Evolutionary conservation across 257 asterid species (phyloP).

Genomic region (Buddleja alternifolia): DNA sequence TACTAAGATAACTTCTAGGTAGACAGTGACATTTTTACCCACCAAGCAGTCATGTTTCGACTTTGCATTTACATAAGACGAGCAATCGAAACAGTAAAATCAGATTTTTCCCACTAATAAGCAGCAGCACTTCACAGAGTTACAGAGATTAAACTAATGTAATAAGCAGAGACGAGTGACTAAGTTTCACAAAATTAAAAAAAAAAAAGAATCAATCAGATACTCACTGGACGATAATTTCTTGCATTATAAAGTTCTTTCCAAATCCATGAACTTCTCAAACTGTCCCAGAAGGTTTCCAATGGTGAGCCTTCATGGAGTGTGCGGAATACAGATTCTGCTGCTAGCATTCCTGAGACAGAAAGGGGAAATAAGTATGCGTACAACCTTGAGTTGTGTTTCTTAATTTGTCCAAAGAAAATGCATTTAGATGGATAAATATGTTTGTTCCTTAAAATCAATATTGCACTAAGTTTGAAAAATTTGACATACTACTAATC

Average conservation of each 20-base stretch:
- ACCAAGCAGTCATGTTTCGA: neutral
- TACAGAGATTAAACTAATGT: too few species aligned
- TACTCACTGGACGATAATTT: constrained; percentile 94
- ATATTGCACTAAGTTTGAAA: neutral
- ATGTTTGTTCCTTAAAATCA: constrained; percentile 21
- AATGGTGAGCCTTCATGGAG: constrained; percentile 60
- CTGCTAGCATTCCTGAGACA: constrained; percentile 84
- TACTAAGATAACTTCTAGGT: neutral
- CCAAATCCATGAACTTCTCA: constrained; percentile 92
- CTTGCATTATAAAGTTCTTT: constrained; percentile 85
- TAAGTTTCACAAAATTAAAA: neutral
- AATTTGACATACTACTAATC: neutral
- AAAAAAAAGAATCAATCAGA: neutral
- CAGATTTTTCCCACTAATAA: neutral
- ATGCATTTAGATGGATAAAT: neutral
- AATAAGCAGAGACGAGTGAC: neutral
- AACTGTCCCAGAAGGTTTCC: constrained; percentile 78
- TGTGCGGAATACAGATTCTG: constrained; percentile 75
- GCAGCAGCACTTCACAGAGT: neutral
- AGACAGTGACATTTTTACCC: neutral
- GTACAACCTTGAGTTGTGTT: neutral
- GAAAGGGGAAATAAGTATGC: constrained; percentile 11
- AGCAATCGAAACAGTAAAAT: neutral
- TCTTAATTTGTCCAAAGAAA: neutral
- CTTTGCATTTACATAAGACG: neutral